Percentiles rank a stretch among this genome's conserved stretches.
phyloP scores from a whole-genome alignment of 2,329 filamentous ascomycete species.

The Botrytis tulipae region DNA sequence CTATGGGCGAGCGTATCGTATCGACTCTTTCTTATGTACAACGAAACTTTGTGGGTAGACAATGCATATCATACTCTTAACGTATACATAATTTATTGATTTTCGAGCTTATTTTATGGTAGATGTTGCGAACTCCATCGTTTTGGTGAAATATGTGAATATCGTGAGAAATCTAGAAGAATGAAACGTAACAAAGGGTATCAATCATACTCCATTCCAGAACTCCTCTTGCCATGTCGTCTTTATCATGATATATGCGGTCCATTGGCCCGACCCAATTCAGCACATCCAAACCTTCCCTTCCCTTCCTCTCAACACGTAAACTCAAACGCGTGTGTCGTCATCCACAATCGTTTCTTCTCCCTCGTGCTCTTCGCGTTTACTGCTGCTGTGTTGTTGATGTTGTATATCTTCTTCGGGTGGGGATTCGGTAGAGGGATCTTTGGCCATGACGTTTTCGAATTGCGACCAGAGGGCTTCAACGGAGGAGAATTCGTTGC shows the following conservation, averaged over 20 bases:
- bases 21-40: slow-evolving; percentile 37
- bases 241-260: background rate
- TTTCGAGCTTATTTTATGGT: background rate
- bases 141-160: background rate
- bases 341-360: slow-evolving; percentile 22
- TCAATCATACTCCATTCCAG: slow-evolving; percentile 30
- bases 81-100: slow-evolving; percentile 5
- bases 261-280: background rate
- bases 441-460: slow-evolving; percentile 88
- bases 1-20: slow-evolving; percentile 6
- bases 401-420: slow-evolving; percentile 30
- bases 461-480: slow-evolving; percentile 97
- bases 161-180: background rate
- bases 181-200: slow-evolving; percentile 29
- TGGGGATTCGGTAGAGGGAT: slow-evolving; percentile 25
- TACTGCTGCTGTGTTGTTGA: background rate
- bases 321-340: background rate
- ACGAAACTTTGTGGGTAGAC: slow-evolving; percentile 35
- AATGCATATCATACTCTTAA: slow-evolving; percentile 38
- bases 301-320: slow-evolving; percentile 16
- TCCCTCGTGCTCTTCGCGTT: slow-evolving; percentile 25
- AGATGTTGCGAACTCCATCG: background rate
- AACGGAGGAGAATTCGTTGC: slow-evolving; percentile 95
- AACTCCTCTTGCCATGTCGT: slow-evolving; percentile 25
- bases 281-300: background rate